Conservation (phyloP, 352 stramenopile genomes). For the Pythium brachiatum region DNA sequence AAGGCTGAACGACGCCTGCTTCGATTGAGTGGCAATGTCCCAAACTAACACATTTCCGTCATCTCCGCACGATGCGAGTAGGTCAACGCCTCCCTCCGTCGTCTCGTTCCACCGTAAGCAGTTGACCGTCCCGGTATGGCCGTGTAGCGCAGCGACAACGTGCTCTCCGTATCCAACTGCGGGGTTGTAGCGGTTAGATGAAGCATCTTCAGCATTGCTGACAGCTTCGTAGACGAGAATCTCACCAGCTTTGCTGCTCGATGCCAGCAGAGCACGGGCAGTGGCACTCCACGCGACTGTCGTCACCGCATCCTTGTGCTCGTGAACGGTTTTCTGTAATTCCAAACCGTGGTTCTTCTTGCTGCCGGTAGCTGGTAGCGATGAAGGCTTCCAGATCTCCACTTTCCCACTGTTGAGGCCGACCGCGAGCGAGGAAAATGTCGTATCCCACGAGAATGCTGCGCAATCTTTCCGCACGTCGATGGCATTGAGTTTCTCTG, state of each 20-base stretch:
- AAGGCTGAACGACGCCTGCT: constrained; percentile 32
- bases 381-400: constrained; percentile 26
- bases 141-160: constrained; percentile 28
- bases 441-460: constrained; percentile 23
- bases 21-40: constrained; percentile 27
- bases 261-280: constrained; percentile 34
- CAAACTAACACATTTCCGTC: constrained; percentile 64
- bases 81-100: neutral
- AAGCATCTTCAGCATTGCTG: neutral
- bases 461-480: constrained; percentile 14
- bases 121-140: constrained; percentile 46
- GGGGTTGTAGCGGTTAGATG: neutral
- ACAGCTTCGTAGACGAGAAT: constrained; percentile 48
- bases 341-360: neutral
- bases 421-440: constrained; percentile 26
- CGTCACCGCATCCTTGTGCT: constrained; percentile 50
- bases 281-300: constrained; percentile 39
- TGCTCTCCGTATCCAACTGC: constrained; percentile 16
- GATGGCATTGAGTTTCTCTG: constrained; percentile 9
- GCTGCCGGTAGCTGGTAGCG: neutral
- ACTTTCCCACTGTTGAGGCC: constrained; percentile 46
- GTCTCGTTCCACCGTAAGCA: constrained; percentile 39
- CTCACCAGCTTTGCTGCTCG: constrained; percentile 45
- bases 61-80: constrained; percentile 51
- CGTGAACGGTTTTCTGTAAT: constrained; percentile 31